A percentile compares a stretch with the other conserved stretches of the same genome.
phyloP scores from a whole-genome alignment of 106 monocot species.

The Dendrobium officinale region DNA sequence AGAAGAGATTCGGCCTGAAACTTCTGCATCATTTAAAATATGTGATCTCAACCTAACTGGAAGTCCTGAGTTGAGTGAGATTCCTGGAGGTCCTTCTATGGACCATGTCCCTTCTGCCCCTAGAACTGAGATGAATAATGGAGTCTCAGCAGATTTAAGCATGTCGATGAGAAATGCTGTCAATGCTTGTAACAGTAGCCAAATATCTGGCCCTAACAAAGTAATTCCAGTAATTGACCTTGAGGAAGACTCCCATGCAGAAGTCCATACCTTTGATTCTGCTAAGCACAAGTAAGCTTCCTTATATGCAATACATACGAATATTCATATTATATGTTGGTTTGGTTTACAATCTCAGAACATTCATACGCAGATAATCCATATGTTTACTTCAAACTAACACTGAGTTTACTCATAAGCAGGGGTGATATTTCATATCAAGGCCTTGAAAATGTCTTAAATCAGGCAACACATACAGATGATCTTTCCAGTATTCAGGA shows the following conservation, averaged over 20 bases:
- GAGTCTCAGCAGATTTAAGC: conserved; percentile 20
- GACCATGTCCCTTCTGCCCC: conserved; percentile 13
- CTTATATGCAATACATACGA: neutral
- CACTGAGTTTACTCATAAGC: conserved; percentile 7
- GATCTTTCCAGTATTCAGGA: conserved; percentile 58
- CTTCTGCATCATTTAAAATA: conserved; percentile 31
- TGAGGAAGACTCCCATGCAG: conserved; percentile 42
- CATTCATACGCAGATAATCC: neutral
- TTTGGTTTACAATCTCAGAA: neutral
- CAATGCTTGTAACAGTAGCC: neutral
- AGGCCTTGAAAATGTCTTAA: conserved; percentile 41
- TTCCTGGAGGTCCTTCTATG: conserved; percentile 24
- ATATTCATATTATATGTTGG: neutral
- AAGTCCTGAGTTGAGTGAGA: conserved; percentile 43
- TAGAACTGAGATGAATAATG: conserved; percentile 15
- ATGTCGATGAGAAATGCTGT: conserved; percentile 22
- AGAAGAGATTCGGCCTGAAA: conserved; percentile 27
- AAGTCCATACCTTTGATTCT: conserved; percentile 18
- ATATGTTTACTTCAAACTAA: neutral
- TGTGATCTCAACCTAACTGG: conserved; percentile 67
- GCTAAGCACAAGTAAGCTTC: conserved; percentile 47
- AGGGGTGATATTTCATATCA: conserved; percentile 44
- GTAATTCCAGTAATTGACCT: conserved; percentile 44
- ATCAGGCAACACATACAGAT: conserved; percentile 29
- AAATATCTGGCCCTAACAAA: conserved; percentile 15